Percentiles rank a stretch among this genome's conserved stretches.
Conservation (phyloP, 2,329 filamentous ascomycete species). For the Fusarium sulawesiense region DNA sequence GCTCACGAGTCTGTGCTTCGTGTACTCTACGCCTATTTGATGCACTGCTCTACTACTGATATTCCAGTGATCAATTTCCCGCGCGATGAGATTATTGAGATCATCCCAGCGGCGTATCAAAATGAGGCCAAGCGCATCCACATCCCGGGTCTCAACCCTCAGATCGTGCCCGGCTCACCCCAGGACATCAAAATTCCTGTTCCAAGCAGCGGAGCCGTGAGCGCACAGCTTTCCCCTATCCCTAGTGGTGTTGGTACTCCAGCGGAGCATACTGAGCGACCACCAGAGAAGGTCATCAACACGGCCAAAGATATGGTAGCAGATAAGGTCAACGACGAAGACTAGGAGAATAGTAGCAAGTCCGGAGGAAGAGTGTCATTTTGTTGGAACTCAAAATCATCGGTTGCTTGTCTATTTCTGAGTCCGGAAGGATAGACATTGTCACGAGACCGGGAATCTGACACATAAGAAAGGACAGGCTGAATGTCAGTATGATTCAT, state of each 20-base stretch:
- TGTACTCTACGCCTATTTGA: slow-evolving; percentile 95
- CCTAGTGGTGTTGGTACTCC: slow-evolving; percentile 60
- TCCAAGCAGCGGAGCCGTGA: slow-evolving; percentile 55
- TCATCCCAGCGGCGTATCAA: slow-evolving; percentile 96
- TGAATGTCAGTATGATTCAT: slow-evolving; percentile 37
- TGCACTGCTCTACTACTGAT: slow-evolving; percentile 96
- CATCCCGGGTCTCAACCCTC: slow-evolving; percentile 75
- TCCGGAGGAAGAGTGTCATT: not conserved
- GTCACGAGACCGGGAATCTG: slow-evolving; percentile 3
- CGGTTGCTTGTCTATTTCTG: not conserved
- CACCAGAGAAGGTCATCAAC: slow-evolving; percentile 63
- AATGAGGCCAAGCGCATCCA: slow-evolving; percentile 93
- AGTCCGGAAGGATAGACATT: not conserved
- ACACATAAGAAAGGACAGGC: slow-evolving; percentile 14
- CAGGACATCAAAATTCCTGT: slow-evolving; percentile 85
- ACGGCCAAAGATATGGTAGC: slow-evolving; percentile 62
- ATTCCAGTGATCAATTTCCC: slow-evolving; percentile 95
- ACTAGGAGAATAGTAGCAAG: slow-evolving; percentile 48
- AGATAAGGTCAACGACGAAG: slow-evolving; percentile 65
- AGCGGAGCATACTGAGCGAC: slow-evolving; percentile 57
- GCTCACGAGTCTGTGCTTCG: slow-evolving; percentile 98
- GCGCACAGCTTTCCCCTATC: slow-evolving; percentile 60
- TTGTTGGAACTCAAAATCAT: slow-evolving; percentile 4
- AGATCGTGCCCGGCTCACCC: slow-evolving; percentile 80
- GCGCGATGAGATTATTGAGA: slow-evolving; percentile 97